Base-by-base conservation (phyloP, 768 basidiomycete species). In the Hydnomerulius pinastri region DNA sequence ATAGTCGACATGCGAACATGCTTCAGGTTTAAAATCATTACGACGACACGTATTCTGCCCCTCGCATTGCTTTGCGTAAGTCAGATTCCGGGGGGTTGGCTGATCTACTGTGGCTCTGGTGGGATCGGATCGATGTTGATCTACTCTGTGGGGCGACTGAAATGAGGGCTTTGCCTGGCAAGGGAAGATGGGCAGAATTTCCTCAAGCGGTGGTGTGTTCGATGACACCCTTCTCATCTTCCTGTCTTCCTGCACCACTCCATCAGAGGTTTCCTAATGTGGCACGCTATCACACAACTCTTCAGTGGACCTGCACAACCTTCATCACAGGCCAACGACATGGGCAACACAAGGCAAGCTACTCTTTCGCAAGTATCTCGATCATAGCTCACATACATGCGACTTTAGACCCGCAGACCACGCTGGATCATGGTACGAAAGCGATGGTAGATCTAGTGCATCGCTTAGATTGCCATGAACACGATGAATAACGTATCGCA, bases 351-450 rank as follows among this genome's bases (percentile, higher is more conserved):
- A 48, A 68, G 68, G 68, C 68, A 36, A 55, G 66, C 21, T 21
- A n/a, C 10, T 41, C 42, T 23, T 48, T 39, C 2, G 5, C 20
- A 6, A 7, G 5, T 25, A 5, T 28, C 18, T 32, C 36, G 18
- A 29, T 39, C 41, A 48, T 46, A 38, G 50, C 39, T 43, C 29
- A 38, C 44, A 15, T 23, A 42, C 3, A 20, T 1, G n/a, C 18
- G 4, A 29, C 15, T 20, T 24, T 50, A 80, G 90, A 68, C 64
- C 68, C 41, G 89, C 93, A 2, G 83, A 87, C 1, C 95, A 98
- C 73, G 93, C 93, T 2, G 88, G 87, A 30, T 85, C 83, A 51
- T 98, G 96, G 96, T 98, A 98, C 70, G 83, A 82, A 17, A 76
- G 68, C 39, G 73, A 90, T 58, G 76, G 92, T 89, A 61, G 12